phyloP scores from a whole-genome alignment of 495 filamentous ascomycete species.

The Xylaria bambusicola region DNA sequence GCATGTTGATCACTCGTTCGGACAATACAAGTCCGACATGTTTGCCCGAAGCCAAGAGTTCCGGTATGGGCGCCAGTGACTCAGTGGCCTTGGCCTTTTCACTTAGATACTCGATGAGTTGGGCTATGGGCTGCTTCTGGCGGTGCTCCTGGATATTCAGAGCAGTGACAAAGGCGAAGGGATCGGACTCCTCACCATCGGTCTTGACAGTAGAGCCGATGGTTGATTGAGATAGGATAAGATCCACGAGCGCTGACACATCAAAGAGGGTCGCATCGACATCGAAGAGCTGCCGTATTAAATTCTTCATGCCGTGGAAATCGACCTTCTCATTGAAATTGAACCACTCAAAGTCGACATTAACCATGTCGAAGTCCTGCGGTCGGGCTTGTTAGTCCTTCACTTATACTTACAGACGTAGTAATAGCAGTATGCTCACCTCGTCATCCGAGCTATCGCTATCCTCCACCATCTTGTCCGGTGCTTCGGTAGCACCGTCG shows the following conservation, averaged over 20 bases:
- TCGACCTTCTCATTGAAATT: slow-evolving; percentile 88
- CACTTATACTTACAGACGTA: no score
- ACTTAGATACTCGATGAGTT: slow-evolving; percentile 70
- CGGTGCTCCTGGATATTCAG: slow-evolving; percentile 81
- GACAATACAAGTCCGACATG: slow-evolving; percentile 80
- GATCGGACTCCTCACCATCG: slow-evolving; percentile 89
- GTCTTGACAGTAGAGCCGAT: slow-evolving; percentile 95
- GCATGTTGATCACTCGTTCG: slow-evolving; percentile 94
- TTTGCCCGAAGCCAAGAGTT: slow-evolving; percentile 56
- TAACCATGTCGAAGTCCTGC: slow-evolving; percentile 84
- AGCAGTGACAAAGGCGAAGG: slow-evolving; percentile 91
- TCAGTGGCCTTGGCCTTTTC: slow-evolving; percentile 58
- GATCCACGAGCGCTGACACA: slow-evolving; percentile 78
- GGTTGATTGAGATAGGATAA: slow-evolving; percentile 84
- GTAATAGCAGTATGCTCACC: slow-evolving; percentile 29
- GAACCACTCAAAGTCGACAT: slow-evolving; percentile 98
- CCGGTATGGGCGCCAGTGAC: slow-evolving; percentile 53
- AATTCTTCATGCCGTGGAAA: slow-evolving; percentile 90
- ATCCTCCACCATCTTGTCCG: slow-evolving; percentile 50
- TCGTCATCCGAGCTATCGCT: slow-evolving; percentile 49
- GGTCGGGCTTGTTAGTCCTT: neutral
- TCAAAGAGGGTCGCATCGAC: slow-evolving; percentile 81
- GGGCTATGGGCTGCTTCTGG: slow-evolving; percentile 68
- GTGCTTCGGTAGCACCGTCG: slow-evolving; percentile 42
- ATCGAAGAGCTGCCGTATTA: slow-evolving; percentile 93